These are phyloP conservation scores for Penicillium paneum DNA, from an alignment of 2,329 filamentous ascomycete genomes.

Conservation along the genomic window DNA sequence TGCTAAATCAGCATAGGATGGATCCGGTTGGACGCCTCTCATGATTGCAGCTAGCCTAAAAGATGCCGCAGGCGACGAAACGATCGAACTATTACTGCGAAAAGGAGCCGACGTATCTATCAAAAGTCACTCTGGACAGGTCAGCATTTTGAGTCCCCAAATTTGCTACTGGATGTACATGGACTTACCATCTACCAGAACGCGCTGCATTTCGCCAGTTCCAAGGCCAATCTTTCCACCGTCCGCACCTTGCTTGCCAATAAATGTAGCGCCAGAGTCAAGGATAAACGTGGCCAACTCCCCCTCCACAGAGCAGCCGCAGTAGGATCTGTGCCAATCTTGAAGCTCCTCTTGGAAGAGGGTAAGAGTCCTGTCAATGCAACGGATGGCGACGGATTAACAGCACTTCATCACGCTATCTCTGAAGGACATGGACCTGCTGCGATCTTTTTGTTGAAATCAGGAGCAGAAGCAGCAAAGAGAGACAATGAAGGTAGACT, in stretches of 20 bases:
- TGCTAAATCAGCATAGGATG: constrained; percentile 35
- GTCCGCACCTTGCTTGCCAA: constrained; percentile 72
- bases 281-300: constrained; percentile 84
- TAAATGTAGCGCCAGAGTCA: constrained; percentile 73
- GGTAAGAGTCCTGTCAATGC: constrained; percentile 76
- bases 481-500: constrained; percentile 67
- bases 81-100: constrained; percentile 45
- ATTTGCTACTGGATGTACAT: not conserved
- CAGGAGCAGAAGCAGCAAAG: constrained; percentile 78
- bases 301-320: constrained; percentile 89
- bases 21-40: constrained; percentile 50
- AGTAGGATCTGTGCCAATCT: constrained; percentile 81
- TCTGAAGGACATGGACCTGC: constrained; percentile 68
- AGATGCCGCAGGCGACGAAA: constrained; percentile 44
- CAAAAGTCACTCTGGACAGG: constrained; percentile 45
- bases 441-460: constrained; percentile 76
- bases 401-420: constrained; percentile 76
- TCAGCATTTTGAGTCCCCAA: constrained; percentile 13
- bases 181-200: constrained; percentile 53
- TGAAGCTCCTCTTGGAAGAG: constrained; percentile 72
- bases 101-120: constrained; percentile 48
- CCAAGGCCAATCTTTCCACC: constrained; percentile 81
- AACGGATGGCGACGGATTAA: constrained; percentile 77
- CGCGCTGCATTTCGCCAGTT: constrained; percentile 85
- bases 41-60: constrained; percentile 51